phyloP scores from a whole-genome alignment of 2,329 filamentous ascomycete genomes.

The Neophaeococcomyces aloes region DNA sequence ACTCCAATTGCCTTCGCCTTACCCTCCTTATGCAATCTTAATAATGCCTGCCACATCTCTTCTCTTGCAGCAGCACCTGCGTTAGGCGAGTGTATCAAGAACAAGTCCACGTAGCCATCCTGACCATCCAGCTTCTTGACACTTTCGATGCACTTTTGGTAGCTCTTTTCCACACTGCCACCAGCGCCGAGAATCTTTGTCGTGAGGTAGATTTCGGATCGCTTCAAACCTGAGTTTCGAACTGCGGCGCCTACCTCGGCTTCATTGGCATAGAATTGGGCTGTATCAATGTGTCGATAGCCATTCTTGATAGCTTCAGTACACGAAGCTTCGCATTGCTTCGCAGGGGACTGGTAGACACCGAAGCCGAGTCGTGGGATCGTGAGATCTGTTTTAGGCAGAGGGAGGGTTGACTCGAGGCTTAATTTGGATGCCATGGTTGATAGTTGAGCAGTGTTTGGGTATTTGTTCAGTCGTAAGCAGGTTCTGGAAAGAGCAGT shows the following conservation, averaged over 20 bases:
- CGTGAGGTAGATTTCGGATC: constrained; percentile 56
- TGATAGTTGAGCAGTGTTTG: neutral
- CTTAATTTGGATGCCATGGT: constrained; percentile 26
- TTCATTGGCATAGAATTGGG: constrained; percentile 62
- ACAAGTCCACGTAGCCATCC: constrained; percentile 58
- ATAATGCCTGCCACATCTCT: constrained; percentile 56
- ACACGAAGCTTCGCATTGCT: constrained; percentile 48
- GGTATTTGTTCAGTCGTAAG: neutral
- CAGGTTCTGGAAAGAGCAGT: neutral
- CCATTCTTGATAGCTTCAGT: constrained; percentile 45
- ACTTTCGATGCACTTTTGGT: constrained; percentile 49
- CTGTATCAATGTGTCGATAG: constrained; percentile 50
- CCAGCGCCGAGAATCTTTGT: constrained; percentile 55
- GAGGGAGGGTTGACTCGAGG: constrained; percentile 40
- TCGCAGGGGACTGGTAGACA: constrained; percentile 51
- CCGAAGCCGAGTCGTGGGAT: constrained; percentile 63
- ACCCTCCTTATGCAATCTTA: constrained; percentile 50
- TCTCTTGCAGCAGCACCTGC: constrained; percentile 46
- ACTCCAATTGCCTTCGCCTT: constrained; percentile 58
- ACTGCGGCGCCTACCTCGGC: constrained; percentile 55
- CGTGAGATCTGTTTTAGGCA: constrained; percentile 39
- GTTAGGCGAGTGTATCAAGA: constrained; percentile 57
- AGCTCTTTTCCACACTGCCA: constrained; percentile 47
- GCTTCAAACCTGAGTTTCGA: constrained; percentile 44
- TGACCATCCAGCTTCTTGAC: constrained; percentile 48